phyloP scores from a whole-genome alignment of 345 rosid species.

The Erodium maritimum region DNA sequence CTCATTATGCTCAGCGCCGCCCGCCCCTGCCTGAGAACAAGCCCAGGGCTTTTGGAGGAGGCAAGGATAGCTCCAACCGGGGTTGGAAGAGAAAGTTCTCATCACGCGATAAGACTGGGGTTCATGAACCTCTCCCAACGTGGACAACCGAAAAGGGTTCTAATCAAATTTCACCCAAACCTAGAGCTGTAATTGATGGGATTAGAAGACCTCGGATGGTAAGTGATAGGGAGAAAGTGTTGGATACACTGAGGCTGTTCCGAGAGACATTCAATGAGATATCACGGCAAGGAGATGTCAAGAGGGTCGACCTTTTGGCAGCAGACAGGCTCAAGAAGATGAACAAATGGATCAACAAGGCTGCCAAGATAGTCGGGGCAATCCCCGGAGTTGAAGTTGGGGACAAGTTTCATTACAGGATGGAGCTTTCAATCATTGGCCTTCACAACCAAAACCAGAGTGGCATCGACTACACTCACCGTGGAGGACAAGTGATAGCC shows the following conservation, averaged over 20 bases:
- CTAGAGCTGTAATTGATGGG: no score
- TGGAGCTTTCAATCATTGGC: conserved; percentile 10
- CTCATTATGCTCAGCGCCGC: no score
- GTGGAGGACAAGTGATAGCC: not conserved
- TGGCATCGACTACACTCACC: conserved; percentile 11
- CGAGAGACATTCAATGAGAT: not conserved
- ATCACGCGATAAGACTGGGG: no score
- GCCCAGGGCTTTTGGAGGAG: no score
- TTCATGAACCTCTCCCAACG: no score
- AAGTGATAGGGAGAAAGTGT: not conserved
- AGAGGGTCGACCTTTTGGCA: conserved; percentile 7
- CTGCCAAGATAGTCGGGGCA: conserved; percentile 2
- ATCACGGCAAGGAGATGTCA: not conserved
- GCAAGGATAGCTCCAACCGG: no score
- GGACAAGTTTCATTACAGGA: conserved; percentile 14
- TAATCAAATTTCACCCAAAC: no score
- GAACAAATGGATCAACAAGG: not conserved
- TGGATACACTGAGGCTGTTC: not conserved
- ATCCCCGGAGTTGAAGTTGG: conserved; percentile 16
- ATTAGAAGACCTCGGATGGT: not conserved
- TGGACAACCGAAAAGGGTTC: no score
- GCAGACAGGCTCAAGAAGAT: not conserved
- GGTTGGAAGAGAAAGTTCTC: no score
- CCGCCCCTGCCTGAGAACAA: no score
- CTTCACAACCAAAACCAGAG: conserved; percentile 7